Base-by-base conservation (phyloP, 768 basidiomycete genomes). In the Auricularia cornea region DNA sequence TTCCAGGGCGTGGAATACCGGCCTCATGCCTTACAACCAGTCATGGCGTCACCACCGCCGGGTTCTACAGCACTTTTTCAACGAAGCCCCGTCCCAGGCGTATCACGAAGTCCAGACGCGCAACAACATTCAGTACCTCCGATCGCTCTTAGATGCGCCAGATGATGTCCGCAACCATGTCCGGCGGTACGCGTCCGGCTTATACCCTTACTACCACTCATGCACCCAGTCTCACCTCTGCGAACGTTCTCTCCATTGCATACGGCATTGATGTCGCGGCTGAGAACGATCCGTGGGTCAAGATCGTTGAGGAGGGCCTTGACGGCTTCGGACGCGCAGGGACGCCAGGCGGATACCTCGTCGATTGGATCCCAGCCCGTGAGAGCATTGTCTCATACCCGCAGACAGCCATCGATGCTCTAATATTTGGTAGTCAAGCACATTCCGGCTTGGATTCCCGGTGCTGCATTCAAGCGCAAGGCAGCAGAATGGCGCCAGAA, bases 401-500 rank as follows among this genome's bases (percentile, higher is more conserved):
- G 2, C 26, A 12, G 3, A 26, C 14, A n/a, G n/a, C n/a, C n/a
- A n/a, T n/a, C n/a, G n/a, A n/a, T n/a, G n/a, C 16, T 28, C 14
- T 14, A 5, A 3, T 28, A 1, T 6, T 63, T 12, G 29, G 20
- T 59, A 67, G 68, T 71, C 67, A 80, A 79, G 68, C 70, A 82
- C 66, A 69, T 90, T 30, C 90, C 90, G 0, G 68, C 70, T 48
- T 90, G 87, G 85, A 74, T 83, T 54, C 90, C 90, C 26, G 88
- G 88, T 12, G 80, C 84, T 4, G 81, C 80, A 1, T 92, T 90
- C 75, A 82, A 83, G 70, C 73, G 75, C 23, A 85, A 86, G 64
- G 87, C 88, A 1, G 73, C 63, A 6, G 69, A 65, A 10, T 90
- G 89, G 44, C 44, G 23, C 3, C 1, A 20, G 12, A 10, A 2